Base-by-base conservation (phyloP, 179 eudicot genomes). In the Silene vulgaris region DNA sequence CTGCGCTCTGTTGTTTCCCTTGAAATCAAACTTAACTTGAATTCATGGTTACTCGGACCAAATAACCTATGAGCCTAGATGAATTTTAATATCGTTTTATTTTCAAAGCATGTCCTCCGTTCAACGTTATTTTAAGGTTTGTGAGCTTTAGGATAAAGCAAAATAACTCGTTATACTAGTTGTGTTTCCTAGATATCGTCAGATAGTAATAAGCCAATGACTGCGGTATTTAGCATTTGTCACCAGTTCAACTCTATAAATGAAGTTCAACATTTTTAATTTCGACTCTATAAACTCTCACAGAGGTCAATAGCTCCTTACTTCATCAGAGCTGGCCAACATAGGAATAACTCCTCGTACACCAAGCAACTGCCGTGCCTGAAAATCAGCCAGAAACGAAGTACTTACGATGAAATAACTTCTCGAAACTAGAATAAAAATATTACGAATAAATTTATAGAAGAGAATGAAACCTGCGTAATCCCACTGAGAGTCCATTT, bases 331-430 rank as follows among this genome's bases (percentile, higher is more conserved):
- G 78, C 84, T 82, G 73, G 92, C 88, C 75, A 88, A 69, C 52
- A 87, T 76, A 61, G 92, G 90, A 28, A 59, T 78, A 79, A 88
- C 83, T 84, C 92, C 92, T 81, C 92, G 80, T 17, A 87, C 85
- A 54, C 80, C 87, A 28, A 87, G 90, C 84, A 85, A 76, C 75
- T 88, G 92, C 65, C 87, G 84, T 40, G 92, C 90, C 92, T 88
- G 90, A 69, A 68, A 37, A 74, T 73, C 65, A 30, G 59, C 50
- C 74, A 50, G 21, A 40, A 82, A 69, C 35, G 14, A 61, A 74
- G 21, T 72, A 26, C 17, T 37, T 28, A 59, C 48, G 12, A 21
- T 8, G 17, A 14, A 62, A 21, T 28, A 52, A 1, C 3, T 8
- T 32, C 2, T 32, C 2, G 9, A 21, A 13, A 43, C 32, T 17